Evolutionary conservation across 1,284 basidiomycete genomes (phyloP).

Genomic region (Fomitopsis betulina): DNA sequence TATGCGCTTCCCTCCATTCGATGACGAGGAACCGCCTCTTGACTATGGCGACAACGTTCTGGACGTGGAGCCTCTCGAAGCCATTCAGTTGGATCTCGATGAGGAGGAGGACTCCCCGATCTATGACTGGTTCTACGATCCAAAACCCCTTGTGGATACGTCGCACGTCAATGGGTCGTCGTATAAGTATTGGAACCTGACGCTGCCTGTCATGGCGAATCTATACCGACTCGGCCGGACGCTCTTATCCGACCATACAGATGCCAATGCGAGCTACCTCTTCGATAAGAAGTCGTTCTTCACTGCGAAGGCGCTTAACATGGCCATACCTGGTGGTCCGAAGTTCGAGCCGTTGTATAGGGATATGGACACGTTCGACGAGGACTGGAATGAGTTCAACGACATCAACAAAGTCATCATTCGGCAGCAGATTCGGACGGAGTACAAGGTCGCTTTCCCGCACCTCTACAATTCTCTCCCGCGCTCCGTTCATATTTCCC

Average conservation of each 20-base stretch:
- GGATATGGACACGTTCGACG: conserved; percentile 96
- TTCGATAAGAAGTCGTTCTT: conserved; percentile 99
- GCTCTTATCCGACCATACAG: conserved; percentile 88
- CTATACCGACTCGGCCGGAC: conserved; percentile 94
- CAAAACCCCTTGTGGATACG: conserved; percentile 90
- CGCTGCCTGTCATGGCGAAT: conserved; percentile 94
- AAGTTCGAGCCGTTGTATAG: conserved; percentile 95
- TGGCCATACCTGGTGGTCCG: conserved; percentile 98
- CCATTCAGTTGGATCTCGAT: conserved; percentile 96
- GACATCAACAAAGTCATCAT: conserved; percentile 99
- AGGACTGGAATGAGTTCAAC: conserved; percentile 99
- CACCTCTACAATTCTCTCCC: conserved; percentile 99
- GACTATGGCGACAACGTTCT: conserved; percentile 99
- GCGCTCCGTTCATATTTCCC: conserved; percentile 88
- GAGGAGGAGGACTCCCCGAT: conserved; percentile 93
- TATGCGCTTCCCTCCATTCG: conserved; percentile 99
- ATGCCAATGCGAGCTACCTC: conserved; percentile 86
- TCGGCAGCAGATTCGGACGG: conserved; percentile 96
- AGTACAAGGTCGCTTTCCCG: conserved; percentile 99
- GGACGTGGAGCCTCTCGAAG: conserved; percentile 97
- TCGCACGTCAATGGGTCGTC: conserved; percentile 88
- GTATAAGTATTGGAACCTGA: conserved; percentile 91
- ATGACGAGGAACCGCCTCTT: conserved; percentile 97
- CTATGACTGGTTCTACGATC: conserved; percentile 98
- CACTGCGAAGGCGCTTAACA: conserved; percentile 96